Base-by-base conservation (phyloP, 2,329 filamentous ascomycete species). In the Colletotrichum orbiculare region DNA sequence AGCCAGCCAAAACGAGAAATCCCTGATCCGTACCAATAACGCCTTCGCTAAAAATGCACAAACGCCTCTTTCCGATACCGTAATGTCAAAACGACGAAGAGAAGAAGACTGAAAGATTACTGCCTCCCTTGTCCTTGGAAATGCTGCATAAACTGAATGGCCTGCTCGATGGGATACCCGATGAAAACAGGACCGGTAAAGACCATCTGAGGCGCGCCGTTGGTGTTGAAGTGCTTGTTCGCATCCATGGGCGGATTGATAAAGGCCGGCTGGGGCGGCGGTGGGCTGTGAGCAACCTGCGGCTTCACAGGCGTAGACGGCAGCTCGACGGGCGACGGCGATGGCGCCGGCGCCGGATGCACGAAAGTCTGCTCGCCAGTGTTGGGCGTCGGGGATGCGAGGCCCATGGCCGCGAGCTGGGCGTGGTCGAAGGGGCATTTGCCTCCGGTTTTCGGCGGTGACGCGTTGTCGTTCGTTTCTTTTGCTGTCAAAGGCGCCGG, bases 101-200 rank as follows among this genome's bases (percentile, higher is more conserved):
- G 59, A 64, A 60, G 61, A 59, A 46, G 66, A 62, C 35, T 38
- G 50, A 17, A 60, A 15, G n/a, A 42, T 46, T 69, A 53, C 60
- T 69, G 59, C 71, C 71, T 49, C 11, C 69, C 71, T 75, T 81
- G 83, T 64, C 69, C 71, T 74, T 81, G 83, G 64, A 82, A 85
- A 60, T 87, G 83, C 70, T 91, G 89, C 81, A 96, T 85, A 55
- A 96, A 85, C 59, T 87, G 83, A 33, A 92, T 86, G n/a, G 92
- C 91, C 74, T 96, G 90, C 65, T 96, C 92, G 67, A 93, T 86
- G 9, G 91, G 89, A 73, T 97, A 97, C 0, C 95, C 95, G 71
- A 98, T 93, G 73, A 97, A 97, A 0, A 97, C 94, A 0, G 95
- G 95, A 0, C 95, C 95, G 8, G 92, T 97, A 73, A 97, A 97